Conservation (phyloP, 2,329 filamentous ascomycete genomes). For the Aspergillus luchuensis region DNA sequence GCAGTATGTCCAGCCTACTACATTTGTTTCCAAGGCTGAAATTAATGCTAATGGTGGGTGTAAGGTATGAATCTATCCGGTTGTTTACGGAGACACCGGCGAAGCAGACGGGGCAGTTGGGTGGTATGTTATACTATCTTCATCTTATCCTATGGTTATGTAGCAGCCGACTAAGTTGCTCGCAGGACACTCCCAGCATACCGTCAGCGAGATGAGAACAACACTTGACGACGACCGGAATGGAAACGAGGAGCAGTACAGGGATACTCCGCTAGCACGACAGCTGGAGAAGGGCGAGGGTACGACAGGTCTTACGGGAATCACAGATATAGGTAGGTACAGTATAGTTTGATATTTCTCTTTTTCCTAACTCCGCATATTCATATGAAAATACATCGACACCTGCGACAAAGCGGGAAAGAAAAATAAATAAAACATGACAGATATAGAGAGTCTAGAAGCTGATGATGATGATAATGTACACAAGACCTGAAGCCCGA, state of each 20-base stretch:
- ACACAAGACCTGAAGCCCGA: constrained; percentile 41
- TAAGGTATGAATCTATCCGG: constrained; percentile 61
- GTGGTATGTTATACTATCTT: constrained; percentile 21
- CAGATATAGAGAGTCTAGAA: constrained; percentile 20
- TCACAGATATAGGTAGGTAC: constrained; percentile 46
- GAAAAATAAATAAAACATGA: constrained; percentile 20
- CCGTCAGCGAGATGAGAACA: constrained; percentile 34
- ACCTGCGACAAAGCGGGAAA: constrained; percentile 20
- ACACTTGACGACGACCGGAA: constrained; percentile 38
- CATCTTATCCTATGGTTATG: no score
- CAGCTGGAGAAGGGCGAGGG: constrained; percentile 59
- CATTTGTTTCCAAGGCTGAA: no score
- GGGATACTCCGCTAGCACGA: constrained; percentile 57
- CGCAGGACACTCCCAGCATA: constrained; percentile 34
- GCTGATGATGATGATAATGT: constrained; percentile 44
- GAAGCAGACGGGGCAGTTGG: constrained; percentile 61
- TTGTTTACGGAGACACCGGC: constrained; percentile 52
- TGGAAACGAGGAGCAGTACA: constrained; percentile 32
- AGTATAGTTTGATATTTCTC: constrained; percentile 25
- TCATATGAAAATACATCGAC: constrained; percentile 21
- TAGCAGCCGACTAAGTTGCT: background rate
- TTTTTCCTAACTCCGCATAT: constrained; percentile 34
- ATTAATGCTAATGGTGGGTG: background rate
- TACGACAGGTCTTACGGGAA: constrained; percentile 46
- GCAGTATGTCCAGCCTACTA: constrained; percentile 46